Evolutionary conservation across 176 grass and related monocot species (phyloP), one percentile per base, ranked within the genome.

Genomic region (Eragrostis nindensis): DNA sequence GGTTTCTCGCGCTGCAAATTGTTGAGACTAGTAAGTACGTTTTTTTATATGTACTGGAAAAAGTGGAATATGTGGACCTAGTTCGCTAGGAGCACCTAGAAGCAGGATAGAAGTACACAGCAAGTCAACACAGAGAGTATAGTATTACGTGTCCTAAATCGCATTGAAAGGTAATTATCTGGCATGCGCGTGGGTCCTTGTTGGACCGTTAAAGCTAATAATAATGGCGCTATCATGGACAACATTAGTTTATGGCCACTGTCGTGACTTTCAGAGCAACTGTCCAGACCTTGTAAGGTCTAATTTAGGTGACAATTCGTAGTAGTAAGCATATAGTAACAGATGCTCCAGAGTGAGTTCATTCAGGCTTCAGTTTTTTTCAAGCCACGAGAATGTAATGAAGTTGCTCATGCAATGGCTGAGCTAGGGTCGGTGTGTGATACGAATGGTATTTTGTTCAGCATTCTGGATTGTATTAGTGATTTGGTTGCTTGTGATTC

Each of bases 111-210:
- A 57, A 57, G 7, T 11, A 27, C 0, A 61, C 8, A 59, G n/a
- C 11, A 59, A 59, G 57, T 61, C 57, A 61, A 27, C 24, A 61
- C 11, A 26, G n/a, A 17, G 5, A 24, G 24, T 76, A 21, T 0
- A 46, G 44, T 75, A 75, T 43, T 24, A 25, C 17, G 55, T 62
- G 73, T 75, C 18, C 55, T 57, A 22, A 57, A 76, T 76, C 7
- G 0, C 73, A 75, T 59, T 74, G 49, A 21, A 55, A 39, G 18
- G 29, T 40, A 15, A 25, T 45, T 45, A 16, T 74, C 54, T 21
- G 24, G 54, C n/a, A 57, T 57, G 21, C 21, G 7, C 21, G 2
- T 54, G 52, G 18, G 21, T 43, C 4, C 46, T 49, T 18, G 39
- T 19, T 45, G 15, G 15, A 62, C 15, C 21, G 40, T 45, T 76